phyloP scores from a whole-genome alignment of 257 asterid genomes.

The Fraxinus quadrangulata region DNA sequence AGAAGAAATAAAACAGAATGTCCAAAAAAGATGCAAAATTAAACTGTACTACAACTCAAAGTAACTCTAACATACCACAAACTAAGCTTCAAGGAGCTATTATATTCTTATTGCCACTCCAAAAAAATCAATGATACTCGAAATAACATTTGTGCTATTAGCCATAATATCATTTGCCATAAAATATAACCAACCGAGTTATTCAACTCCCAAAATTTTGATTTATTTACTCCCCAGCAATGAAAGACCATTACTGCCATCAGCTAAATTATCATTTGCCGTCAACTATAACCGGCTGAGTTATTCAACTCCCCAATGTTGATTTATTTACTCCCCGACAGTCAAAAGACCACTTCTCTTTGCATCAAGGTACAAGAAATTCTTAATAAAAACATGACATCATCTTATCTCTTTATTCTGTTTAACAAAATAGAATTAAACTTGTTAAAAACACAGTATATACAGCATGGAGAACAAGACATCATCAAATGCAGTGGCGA shows the following conservation, averaged over 20 bases:
- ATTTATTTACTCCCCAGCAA: neutral
- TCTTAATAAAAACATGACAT: neutral
- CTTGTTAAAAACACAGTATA: neutral
- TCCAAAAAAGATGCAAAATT: neutral
- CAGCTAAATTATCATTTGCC: neutral
- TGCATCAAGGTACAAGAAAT: neutral
- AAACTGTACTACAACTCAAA: slow-evolving; percentile 1
- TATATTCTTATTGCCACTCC: neutral
- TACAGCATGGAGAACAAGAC: neutral
- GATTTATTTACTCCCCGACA: neutral
- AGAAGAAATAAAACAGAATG: neutral
- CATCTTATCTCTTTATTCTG: no score
- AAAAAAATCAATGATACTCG: neutral
- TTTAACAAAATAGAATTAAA: neutral
- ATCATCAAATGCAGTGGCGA: neutral
- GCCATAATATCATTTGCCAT: neutral
- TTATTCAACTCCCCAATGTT: neutral
- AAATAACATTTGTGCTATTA: neutral
- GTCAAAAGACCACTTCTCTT: neutral
- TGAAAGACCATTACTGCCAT: neutral
- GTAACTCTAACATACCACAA: neutral
- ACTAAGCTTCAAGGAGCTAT: neutral
- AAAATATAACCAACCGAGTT: neutral
- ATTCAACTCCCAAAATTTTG: neutral
- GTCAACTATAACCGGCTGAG: neutral